phyloP scores from a whole-genome alignment of 345 rosid species.

The Populus nigra region DNA sequence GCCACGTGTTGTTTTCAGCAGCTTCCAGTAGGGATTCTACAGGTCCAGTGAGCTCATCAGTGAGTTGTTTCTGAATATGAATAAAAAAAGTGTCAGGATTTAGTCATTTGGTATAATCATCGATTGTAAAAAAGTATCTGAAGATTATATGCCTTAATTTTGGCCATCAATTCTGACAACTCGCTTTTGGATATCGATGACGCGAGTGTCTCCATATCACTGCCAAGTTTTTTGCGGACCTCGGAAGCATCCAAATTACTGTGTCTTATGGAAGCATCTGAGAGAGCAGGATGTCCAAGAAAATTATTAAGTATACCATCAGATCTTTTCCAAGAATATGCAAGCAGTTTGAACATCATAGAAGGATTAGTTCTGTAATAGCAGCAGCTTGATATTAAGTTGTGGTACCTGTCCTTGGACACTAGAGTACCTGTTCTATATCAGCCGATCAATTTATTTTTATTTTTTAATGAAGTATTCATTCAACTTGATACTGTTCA shows the following conservation, averaged over 20 bases:
- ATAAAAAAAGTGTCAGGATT: constrained; percentile 11
- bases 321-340: neutral
- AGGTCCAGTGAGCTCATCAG: constrained; percentile 45
- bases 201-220: constrained; percentile 50
- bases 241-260: constrained; percentile 65
- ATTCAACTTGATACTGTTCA: no score
- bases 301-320: neutral
- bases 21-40: constrained; percentile 58
- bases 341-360: neutral
- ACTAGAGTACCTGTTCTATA: no score
- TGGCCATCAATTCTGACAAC: constrained; percentile 49
- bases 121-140: neutral
- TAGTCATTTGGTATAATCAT: neutral
- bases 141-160: constrained; percentile 46
- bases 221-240: constrained; percentile 53
- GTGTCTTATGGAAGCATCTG: constrained; percentile 59
- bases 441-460: no score
- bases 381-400: no score
- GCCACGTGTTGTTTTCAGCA: constrained; percentile 60
- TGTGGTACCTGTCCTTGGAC: no score
- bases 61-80: constrained; percentile 50
- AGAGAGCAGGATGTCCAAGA: neutral
- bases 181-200: constrained; percentile 44
- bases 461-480: no score
- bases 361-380: no score